These are phyloP conservation scores for Argentina anserina DNA, from an alignment of 306 rosid species.

Conservation along the genomic window DNA sequence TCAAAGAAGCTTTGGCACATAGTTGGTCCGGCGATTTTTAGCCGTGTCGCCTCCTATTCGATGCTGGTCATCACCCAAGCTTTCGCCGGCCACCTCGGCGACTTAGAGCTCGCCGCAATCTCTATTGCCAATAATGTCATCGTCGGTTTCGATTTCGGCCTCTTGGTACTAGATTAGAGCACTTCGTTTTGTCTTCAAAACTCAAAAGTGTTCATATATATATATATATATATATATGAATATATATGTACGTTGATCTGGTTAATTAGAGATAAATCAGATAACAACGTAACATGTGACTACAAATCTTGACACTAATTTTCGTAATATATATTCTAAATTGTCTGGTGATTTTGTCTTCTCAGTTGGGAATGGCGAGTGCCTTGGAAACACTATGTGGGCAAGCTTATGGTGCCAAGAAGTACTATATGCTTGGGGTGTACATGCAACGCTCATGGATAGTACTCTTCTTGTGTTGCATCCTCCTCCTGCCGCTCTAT, in stretches of 20 bases:
- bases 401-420: constrained; percentile 82
- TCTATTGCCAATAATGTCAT: constrained; percentile 56
- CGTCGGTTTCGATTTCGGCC: constrained; percentile 65
- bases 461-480: constrained; percentile 48
- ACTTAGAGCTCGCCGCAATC: constrained; percentile 64
- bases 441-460: constrained; percentile 93
- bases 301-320: too few species aligned
- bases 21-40: constrained; percentile 66
- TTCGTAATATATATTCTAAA: too few species aligned
- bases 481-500: constrained; percentile 53
- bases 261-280: too few species aligned
- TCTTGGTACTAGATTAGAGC: constrained; percentile 38
- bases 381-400: constrained; percentile 82
- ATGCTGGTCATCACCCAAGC: constrained; percentile 70
- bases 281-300: too few species aligned
- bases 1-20: constrained; percentile 79
- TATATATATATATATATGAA: too few species aligned
- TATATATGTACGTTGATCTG: too few species aligned
- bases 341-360: not conserved
- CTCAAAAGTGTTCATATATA: too few species aligned
- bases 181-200: too few species aligned
- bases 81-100: constrained; percentile 76
- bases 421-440: constrained; percentile 68
- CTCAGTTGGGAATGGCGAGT: constrained; percentile 83
- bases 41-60: constrained; percentile 47